Evolutionary conservation across 208 protist species (phyloP).

Genomic region (Porcisia hertigi): DNA sequence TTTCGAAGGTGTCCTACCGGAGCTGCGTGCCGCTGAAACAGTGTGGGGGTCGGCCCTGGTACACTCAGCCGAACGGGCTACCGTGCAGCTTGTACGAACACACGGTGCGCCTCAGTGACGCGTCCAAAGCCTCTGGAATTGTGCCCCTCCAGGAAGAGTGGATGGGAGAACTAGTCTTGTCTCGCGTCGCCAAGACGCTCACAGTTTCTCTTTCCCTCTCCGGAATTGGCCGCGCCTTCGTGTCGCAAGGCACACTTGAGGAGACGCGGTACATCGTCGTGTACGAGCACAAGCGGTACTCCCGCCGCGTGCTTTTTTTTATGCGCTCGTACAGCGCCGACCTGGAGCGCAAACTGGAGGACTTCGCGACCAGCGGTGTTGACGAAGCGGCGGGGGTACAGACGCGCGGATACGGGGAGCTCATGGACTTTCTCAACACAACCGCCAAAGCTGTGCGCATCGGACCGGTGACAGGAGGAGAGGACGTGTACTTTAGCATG

Average conservation of each 20-base stretch:
- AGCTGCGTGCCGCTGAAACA: conserved; percentile 85
- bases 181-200: conserved; percentile 20
- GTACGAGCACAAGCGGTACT: conserved; percentile 67
- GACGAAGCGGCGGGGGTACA: neutral
- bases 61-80: conserved; percentile 59
- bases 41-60: conserved; percentile 65
- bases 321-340: conserved; percentile 32
- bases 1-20: conserved; percentile 29
- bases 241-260: conserved; percentile 23
- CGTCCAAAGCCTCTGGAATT: conserved; percentile 20
- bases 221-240: conserved; percentile 21
- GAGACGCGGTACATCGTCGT: conserved; percentile 36
- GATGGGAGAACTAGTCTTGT: conserved; percentile 54
- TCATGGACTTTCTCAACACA: conserved; percentile 17
- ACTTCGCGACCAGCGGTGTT: conserved; percentile 9
- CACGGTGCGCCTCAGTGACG: conserved; percentile 60
- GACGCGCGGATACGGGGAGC: conserved; percentile 17
- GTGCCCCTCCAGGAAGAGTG: conserved; percentile 72
- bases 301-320: conserved; percentile 48
- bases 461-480: neutral
- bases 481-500: conserved; percentile 36
- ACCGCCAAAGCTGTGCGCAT: neutral
- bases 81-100: conserved; percentile 84
- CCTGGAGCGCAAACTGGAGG: conserved; percentile 18
- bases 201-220: conserved; percentile 15